A percentile compares a stretch with the other conserved stretches of the same genome.
These are phyloP conservation scores for Saturnispora galanensis DNA, from an alignment of 805 yeast species.

Conservation along the genomic window DNA sequence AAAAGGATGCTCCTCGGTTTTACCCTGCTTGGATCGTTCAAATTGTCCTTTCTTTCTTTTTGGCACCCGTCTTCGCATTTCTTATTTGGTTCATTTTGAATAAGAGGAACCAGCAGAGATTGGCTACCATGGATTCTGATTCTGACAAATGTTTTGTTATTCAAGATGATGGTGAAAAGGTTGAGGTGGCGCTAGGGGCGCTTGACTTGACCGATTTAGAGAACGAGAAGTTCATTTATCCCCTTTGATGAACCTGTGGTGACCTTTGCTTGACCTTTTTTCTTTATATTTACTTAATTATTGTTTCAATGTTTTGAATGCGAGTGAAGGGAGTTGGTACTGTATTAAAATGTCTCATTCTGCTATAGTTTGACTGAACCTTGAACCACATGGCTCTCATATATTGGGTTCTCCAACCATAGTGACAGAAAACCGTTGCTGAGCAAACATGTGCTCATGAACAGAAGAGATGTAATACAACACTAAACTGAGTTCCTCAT, in stretches of 20 bases:
- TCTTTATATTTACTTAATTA: no score
- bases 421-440: no score
- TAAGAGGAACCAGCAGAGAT: conserved; percentile 31
- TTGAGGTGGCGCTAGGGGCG: conserved; percentile 32
- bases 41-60: conserved; percentile 39
- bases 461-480: no score
- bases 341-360: no score
- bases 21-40: conserved; percentile 46
- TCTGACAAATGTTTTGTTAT: conserved; percentile 23
- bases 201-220: conserved; percentile 47
- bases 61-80: conserved; percentile 35
- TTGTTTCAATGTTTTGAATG: no score
- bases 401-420: no score
- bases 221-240: conserved; percentile 42
- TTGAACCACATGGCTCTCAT: no score
- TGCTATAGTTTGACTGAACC: no score
- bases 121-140: conserved; percentile 11
- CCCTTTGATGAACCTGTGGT: conserved; percentile 23
- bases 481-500: no score
- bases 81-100: conserved; percentile 36
- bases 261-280: not conserved
- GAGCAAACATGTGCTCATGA: no score
- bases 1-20: conserved; percentile 38
- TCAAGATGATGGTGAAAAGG: conserved; percentile 14
- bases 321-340: no score